These are phyloP conservation scores for Podospora conica DNA, from an alignment of 495 filamentous ascomycete genomes.

Conservation along the genomic window DNA sequence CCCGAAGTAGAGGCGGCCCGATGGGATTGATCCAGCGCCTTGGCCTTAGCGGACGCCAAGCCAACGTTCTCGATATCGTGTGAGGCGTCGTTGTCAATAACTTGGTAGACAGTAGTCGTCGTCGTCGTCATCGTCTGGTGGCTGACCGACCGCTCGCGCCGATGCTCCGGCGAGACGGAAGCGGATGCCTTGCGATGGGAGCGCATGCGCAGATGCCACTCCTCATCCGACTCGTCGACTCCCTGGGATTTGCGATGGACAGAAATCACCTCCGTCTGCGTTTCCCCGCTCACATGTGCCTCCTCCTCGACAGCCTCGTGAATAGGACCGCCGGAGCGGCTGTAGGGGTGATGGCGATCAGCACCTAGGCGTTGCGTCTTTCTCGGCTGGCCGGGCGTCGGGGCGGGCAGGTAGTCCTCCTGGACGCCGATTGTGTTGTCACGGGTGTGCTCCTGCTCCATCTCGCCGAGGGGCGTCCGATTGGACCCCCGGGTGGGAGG, in stretches of 20 bases:
- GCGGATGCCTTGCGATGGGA: constrained; percentile 50
- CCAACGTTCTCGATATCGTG: constrained; percentile 50
- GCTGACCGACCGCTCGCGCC: constrained; percentile 35
- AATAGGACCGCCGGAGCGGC: constrained; percentile 31
- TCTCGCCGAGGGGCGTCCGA: constrained; percentile 81
- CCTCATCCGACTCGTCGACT: constrained; percentile 68
- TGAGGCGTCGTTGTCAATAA: constrained; percentile 50
- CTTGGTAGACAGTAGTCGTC: constrained; percentile 54
- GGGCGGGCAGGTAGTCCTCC: constrained; percentile 84
- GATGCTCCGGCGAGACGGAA: constrained; percentile 34
- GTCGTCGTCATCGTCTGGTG: constrained; percentile 57
- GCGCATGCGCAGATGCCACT: constrained; percentile 65
- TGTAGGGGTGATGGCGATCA: constrained; percentile 50
- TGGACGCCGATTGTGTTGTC: constrained; percentile 47
- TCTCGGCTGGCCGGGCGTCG: constrained; percentile 90
- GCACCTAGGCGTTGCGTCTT: constrained; percentile 57
- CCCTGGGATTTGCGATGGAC: constrained; percentile 49
- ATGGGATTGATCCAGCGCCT: constrained; percentile 58
- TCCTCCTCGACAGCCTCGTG: constrained; percentile 42
- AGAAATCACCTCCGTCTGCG: constrained; percentile 39
- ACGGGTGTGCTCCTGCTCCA: constrained; percentile 66
- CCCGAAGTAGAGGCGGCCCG: constrained; percentile 56
- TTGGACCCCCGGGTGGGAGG: constrained; percentile 73
- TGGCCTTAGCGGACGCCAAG: constrained; percentile 43
- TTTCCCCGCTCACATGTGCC: constrained; percentile 8